phyloP scores from a whole-genome alignment of 495 filamentous ascomycete genomes.

The Aspergillus avenaceus region DNA sequence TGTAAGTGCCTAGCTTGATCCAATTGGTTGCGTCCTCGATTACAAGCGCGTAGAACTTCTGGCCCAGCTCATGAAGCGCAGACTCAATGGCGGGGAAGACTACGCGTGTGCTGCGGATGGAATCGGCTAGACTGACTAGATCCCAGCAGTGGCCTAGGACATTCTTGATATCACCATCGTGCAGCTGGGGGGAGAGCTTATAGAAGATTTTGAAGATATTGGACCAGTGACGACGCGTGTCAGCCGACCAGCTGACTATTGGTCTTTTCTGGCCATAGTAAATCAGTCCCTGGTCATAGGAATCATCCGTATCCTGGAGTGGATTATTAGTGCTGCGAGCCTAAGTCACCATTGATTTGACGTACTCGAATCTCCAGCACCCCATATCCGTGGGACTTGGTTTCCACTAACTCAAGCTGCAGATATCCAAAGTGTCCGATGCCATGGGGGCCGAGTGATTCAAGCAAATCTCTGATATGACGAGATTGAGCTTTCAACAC shows the following conservation, averaged over 20 bases:
- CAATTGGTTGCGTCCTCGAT: conserved; percentile 32
- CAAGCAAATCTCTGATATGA: background rate
- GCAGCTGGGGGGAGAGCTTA: conserved; percentile 22
- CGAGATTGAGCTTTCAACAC: conserved; percentile 14
- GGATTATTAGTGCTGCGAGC: background rate
- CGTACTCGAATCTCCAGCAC: conserved; percentile 11
- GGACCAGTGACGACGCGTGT: conserved; percentile 7
- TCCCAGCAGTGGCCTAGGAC: conserved; percentile 23
- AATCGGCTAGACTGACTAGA: conserved; percentile 40
- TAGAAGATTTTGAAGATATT: conserved; percentile 33
- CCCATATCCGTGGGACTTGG: conserved; percentile 7
- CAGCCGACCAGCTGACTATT: conserved; percentile 4
- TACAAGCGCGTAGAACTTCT: conserved; percentile 37
- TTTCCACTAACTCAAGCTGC: conserved; percentile 5
- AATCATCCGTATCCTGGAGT: background rate
- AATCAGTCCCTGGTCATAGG: background rate
- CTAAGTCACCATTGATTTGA: background rate
- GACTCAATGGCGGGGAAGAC: conserved; percentile 36
- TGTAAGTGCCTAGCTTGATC: conserved; percentile 32
- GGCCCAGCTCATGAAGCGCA: conserved; percentile 34
- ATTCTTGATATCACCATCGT: conserved; percentile 16
- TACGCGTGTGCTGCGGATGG: conserved; percentile 24
- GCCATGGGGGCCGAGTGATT: background rate
- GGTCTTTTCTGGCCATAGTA: background rate
- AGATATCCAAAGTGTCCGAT: background rate